A percentile compares a stretch with the other conserved stretches of the same genome.
Evolutionary conservation across 805 yeast genomes (phyloP).

Genomic region (Candida anglica): DNA sequence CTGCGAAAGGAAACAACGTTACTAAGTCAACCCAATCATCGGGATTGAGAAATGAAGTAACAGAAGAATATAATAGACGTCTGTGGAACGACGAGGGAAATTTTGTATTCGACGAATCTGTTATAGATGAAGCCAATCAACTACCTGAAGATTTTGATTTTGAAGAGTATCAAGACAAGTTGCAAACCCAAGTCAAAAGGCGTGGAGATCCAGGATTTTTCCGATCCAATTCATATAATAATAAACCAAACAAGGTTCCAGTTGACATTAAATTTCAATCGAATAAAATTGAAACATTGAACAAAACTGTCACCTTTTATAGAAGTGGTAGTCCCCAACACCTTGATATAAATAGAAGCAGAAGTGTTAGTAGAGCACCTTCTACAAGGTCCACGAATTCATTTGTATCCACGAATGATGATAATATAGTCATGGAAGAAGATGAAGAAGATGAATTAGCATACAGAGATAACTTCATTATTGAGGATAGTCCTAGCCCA

Average conservation of each 20-base stretch:
- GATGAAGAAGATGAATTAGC: conserved; percentile 6
- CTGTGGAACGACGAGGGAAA: conserved; percentile 1
- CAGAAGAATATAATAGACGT: conserved; percentile 1
- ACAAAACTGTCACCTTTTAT: conserved; percentile 41
- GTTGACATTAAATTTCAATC: conserved; percentile 17
- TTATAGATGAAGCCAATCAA: conserved; percentile 33
- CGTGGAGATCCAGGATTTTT: conserved; percentile 10
- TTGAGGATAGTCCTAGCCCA: too few relatives aligned
- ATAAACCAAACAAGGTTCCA: conserved; percentile 28
- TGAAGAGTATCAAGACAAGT: conserved; percentile 15
- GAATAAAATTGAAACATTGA: conserved; percentile 32
- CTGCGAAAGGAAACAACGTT: too few relatives aligned
- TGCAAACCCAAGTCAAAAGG: background rate
- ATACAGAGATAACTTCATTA: too few relatives aligned
- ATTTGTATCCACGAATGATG: conserved; percentile 21
- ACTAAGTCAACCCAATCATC: background rate
- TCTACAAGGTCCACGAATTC: conserved; percentile 27
- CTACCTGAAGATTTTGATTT: conserved; percentile 38
- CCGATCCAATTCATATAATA: conserved; percentile 37
- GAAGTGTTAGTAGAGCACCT: conserved; percentile 23
- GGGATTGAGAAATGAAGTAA: conserved; percentile 1
- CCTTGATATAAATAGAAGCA: conserved; percentile 10
- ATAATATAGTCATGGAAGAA: conserved; percentile 16
- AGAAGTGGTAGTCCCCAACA: conserved; percentile 17
- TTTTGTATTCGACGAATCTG: conserved; percentile 19